Base-by-base conservation (phyloP, 2,329 filamentous ascomycete genomes). In the Hypocreales sp. region DNA sequence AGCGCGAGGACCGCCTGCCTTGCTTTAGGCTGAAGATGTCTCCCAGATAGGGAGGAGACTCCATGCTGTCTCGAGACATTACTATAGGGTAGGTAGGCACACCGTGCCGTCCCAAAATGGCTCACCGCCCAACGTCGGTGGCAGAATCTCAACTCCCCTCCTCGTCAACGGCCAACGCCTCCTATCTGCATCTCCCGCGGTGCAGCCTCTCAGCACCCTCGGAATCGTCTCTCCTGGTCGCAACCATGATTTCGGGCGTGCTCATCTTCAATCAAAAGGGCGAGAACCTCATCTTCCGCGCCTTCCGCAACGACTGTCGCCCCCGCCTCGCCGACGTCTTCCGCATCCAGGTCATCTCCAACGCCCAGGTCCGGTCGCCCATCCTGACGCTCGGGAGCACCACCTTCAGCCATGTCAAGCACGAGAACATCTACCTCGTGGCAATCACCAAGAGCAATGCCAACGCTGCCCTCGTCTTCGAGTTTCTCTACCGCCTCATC, bases 241-340 rank as follows among this genome's bases (percentile, higher is more conserved):
- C 39, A 59, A 76, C 46, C 37, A 98, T 98, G 92, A 67, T 98
- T 42, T 95, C 87, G 42, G 90, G 90, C 33, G 87, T 98, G 47
- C 74, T 98, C 41, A 77, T 98, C 42, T 98, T 98, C 69, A 98
- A 98, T 44, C 90, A 98, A 56, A 98, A 98, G 61, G 90, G 90
- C 60, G 90, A 98, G 64, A 94, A 98, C 58, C 81, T 98, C 49
- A 98, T 98, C 56, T 94, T 98, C 64, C 83, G 90, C 49, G 84
- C 90, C 45, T 98, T 98, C 60, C 84, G 90, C 48, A 93, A 93
- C 53, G 92, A 98, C 61, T 95, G 90, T 60, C 83, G 92, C 31
- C 90, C 90, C 30, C 83, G 90, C 28, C 79, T 98, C 38, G 90
- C 90, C 59, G 90, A 98, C 51, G 87, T 98, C 60, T 98, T 98